A percentile compares a stretch with the other conserved stretches of the same genome.
phyloP scores from a whole-genome alignment of 31 red algal species.

The Asparagopsis taxiformis region DNA sequence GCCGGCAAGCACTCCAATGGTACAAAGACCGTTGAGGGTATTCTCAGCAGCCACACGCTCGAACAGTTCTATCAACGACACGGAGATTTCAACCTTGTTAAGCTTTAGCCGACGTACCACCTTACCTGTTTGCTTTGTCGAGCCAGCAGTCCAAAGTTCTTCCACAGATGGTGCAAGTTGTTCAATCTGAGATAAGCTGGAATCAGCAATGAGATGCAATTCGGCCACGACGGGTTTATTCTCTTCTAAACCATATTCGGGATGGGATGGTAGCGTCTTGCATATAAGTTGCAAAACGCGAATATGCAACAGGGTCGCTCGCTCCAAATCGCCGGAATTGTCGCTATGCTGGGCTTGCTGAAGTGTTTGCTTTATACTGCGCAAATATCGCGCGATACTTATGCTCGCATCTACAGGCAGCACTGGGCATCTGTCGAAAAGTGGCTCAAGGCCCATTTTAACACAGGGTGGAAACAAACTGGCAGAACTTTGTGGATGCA shows the following conservation, averaged over 20 bases:
- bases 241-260: constrained; percentile 40
- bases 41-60: constrained; percentile 44
- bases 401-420: constrained; percentile 51
- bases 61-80: constrained; percentile 29
- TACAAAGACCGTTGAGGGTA: not conserved
- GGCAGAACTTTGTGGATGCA: no score
- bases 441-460: constrained; percentile 34
- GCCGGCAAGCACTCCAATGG: constrained; percentile 21
- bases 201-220: constrained; percentile 17
- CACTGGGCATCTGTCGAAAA: constrained; percentile 41
- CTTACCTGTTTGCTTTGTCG: no score
- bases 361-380: constrained; percentile 31
- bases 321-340: not conserved
- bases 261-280: constrained; percentile 65
- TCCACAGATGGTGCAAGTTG: not conserved
- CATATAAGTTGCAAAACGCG: constrained; percentile 59
- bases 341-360: constrained; percentile 8
- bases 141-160: no score
- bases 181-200: constrained; percentile 15
- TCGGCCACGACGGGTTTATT: constrained; percentile 5
- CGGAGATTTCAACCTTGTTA: constrained; percentile 7
- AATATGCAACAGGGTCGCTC: constrained; percentile 60
- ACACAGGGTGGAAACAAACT: no score
- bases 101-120: constrained; percentile 1
- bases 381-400: constrained; percentile 28